phyloP scores from a whole-genome alignment of 1,284 basidiomycete species.

The Caloboletus firmus region DNA sequence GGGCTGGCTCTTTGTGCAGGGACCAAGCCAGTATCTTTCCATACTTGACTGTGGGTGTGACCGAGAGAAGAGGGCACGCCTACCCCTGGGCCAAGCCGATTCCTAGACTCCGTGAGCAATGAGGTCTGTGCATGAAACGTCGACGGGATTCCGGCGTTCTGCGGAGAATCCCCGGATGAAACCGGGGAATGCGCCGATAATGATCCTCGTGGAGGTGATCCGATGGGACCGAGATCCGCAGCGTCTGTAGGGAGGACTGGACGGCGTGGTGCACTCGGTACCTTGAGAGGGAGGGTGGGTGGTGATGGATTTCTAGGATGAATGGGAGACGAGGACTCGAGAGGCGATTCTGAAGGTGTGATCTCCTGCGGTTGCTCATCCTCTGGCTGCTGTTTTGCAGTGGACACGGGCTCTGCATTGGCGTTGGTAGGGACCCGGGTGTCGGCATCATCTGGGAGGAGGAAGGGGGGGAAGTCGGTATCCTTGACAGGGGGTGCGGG shows the following conservation, averaged over 20 bases:
- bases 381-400: constrained; percentile 5
- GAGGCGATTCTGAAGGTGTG: background rate
- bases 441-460: constrained; percentile 54
- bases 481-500: constrained; percentile 76
- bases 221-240: constrained; percentile 73
- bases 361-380: constrained; percentile 1
- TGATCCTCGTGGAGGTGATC: constrained; percentile 61
- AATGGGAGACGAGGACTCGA: constrained; percentile 11
- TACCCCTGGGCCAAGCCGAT: constrained; percentile 26
- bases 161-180: constrained; percentile 69
- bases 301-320: constrained; percentile 29
- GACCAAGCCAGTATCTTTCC: constrained; percentile 32
- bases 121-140: constrained; percentile 38
- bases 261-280: constrained; percentile 46
- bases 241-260: constrained; percentile 34
- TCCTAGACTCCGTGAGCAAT: constrained; percentile 38
- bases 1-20: constrained; percentile 19
- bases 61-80: constrained; percentile 51
- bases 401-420: background rate
- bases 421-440: constrained; percentile 14
- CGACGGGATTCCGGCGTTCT: constrained; percentile 48
- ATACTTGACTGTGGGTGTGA: constrained; percentile 34
- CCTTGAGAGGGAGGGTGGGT: constrained; percentile 50
- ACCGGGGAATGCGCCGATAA: constrained; percentile 52
- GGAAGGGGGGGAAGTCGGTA: constrained; percentile 73